These are phyloP conservation scores for Micromonas commoda DNA, from an alignment of 139 green algal genomes.

Conservation along the genomic window DNA sequence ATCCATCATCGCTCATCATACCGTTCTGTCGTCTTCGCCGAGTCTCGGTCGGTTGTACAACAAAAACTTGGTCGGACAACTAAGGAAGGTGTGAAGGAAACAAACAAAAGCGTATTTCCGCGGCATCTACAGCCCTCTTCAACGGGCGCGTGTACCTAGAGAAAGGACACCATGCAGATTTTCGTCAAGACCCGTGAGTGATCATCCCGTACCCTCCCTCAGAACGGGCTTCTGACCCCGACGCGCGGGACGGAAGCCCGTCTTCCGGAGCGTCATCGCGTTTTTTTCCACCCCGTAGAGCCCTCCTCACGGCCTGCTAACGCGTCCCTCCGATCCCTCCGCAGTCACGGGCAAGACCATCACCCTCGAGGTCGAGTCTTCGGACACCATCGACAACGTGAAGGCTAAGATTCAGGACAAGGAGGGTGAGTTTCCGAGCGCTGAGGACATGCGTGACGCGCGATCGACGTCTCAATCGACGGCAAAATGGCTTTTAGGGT, in stretches of 20 bases:
- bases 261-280: background rate
- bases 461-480: too few species aligned
- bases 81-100: too few species aligned
- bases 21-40: too few species aligned
- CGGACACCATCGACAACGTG: slow-evolving; percentile 73
- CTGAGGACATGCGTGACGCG: too few species aligned
- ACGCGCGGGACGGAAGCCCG: too few species aligned
- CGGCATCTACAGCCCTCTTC: too few species aligned
- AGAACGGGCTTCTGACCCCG: background rate
- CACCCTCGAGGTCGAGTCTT: slow-evolving; percentile 52
- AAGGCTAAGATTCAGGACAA: slow-evolving; percentile 96
- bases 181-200: slow-evolving; percentile 27
- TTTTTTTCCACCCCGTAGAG: background rate
- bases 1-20: too few species aligned
- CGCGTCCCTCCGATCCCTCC: background rate
- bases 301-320: background rate
- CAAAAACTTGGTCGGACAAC: too few species aligned
- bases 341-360: slow-evolving; percentile 67
- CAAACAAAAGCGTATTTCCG: too few species aligned
- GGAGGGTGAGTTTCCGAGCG: slow-evolving; percentile 49
- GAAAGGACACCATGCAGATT: slow-evolving; percentile 31
- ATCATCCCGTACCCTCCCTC: background rate
- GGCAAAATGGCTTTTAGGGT: too few species aligned
- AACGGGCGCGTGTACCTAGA: too few species aligned
- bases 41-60: too few species aligned